Base-by-base conservation (phyloP, 768 basidiomycete species). In the Lentinula lateritia region DNA sequence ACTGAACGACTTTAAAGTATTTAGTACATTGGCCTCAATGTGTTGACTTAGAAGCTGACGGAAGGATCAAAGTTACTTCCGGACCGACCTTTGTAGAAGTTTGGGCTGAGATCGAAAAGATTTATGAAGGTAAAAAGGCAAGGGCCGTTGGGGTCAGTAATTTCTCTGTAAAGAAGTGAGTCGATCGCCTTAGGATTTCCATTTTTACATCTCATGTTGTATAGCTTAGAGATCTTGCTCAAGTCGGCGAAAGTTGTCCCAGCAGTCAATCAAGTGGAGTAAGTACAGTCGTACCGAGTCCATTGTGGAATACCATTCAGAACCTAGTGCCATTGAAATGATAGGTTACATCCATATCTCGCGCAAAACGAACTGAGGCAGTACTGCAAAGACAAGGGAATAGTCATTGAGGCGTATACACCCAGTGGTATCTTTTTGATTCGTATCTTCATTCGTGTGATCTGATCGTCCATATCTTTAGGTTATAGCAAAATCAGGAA, bases 81-180 rank as follows among this genome's bases (percentile, higher is more conserved):
- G 67, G 65, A 9, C 63, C 71, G 3, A 73, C 66, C 1, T 77
- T 80, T 66, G 77, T 74, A 46, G 73, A 84, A 35, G 72, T 76
- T 0, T 84, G 83, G 81, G 76, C 77, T 0, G 75, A 78, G 48
- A 73, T 85, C 64, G 84, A 85, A 69, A 77, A 80, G 53, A 64
- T 84, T 10, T 71, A 79, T 36, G 73, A 72, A 32, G 76, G 74
- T 13, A 80, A 80, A 0, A 79, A 77, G 64, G 80, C 75, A 10
- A 78, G 70, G 58, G 78, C 82, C 1, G 82, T 85, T 62, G 84
- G 84, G 0, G 82, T 87, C 50, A 82, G 81, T 68, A 87, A 87
- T 68, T 86, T 85, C 66, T 83, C 81, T 5, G 71, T 83, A 60
- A 82, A 84, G 65, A 84, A 75, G 81, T 83, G 59, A 16, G 77